These are phyloP conservation scores for Fagus crenata DNA, from an alignment of 306 rosid species.

Conservation along the genomic window DNA sequence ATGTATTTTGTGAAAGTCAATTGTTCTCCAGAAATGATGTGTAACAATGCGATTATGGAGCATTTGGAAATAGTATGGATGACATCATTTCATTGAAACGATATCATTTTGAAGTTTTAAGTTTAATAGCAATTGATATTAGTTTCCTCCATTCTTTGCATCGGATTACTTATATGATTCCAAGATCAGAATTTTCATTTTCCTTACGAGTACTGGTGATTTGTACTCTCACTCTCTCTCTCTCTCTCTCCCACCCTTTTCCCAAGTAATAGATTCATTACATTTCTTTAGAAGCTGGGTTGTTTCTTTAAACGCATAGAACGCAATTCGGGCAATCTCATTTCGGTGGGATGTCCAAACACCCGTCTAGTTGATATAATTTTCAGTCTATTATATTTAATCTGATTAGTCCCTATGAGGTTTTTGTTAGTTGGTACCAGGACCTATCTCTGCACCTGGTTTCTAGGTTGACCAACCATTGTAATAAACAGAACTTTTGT, in stretches of 20 bases:
- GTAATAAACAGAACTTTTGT: constrained; percentile 1
- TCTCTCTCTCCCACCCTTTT: too few relatives aligned
- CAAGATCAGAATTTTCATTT: not conserved
- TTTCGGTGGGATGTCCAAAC: not conserved
- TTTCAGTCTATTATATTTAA: constrained; percentile 12
- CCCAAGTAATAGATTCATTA: not conserved
- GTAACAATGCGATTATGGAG: not conserved
- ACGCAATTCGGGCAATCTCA: not conserved
- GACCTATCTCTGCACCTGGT: not conserved
- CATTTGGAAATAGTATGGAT: not conserved
- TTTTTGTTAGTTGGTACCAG: not conserved
- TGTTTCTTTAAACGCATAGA: not conserved
- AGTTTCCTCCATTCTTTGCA: not conserved
- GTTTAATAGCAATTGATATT: not conserved
- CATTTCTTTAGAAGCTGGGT: not conserved
- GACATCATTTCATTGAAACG: not conserved
- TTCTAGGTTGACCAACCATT: constrained; percentile 8
- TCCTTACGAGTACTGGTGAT: not conserved
- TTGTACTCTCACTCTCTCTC: too few relatives aligned
- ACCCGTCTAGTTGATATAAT: not conserved
- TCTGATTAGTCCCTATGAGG: constrained; percentile 9
- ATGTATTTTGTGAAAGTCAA: not conserved
- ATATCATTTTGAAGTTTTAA: not conserved
- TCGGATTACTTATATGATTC: not conserved
- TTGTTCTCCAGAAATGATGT: not conserved